phyloP scores from a whole-genome alignment of 2,329 filamentous ascomycete genomes.

The Colletotrichum euphorbiae region DNA sequence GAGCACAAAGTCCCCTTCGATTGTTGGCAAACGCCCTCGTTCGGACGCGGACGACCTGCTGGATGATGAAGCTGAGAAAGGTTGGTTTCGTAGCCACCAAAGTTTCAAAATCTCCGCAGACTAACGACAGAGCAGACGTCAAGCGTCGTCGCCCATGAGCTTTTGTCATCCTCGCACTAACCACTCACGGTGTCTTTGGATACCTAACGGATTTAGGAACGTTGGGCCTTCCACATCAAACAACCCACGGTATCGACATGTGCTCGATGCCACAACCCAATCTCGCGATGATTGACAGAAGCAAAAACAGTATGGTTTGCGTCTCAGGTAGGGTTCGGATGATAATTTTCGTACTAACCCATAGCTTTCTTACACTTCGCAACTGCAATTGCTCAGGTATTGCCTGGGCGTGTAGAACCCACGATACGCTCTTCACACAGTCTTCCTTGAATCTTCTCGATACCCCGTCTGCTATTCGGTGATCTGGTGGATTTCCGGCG shows the following conservation, averaged over 20 bases:
- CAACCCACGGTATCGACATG: background rate
- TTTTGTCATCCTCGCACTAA: constrained; percentile 27
- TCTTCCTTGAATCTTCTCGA: constrained; percentile 25
- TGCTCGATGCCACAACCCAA: background rate
- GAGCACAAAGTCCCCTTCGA: constrained; percentile 24
- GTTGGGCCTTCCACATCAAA: background rate
- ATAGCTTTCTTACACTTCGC: constrained; percentile 16
- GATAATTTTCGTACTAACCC: constrained; percentile 32
- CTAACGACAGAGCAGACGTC: constrained; percentile 42
- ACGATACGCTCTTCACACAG: constrained; percentile 11
- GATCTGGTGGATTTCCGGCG: constrained; percentile 37
- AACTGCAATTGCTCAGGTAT: constrained; percentile 5
- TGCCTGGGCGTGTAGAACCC: constrained; percentile 2
- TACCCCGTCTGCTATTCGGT: constrained; percentile 35
- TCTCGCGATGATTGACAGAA: background rate
- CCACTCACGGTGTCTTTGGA: constrained; percentile 5
- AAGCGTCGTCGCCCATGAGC: constrained; percentile 45
- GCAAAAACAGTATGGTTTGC: background rate
- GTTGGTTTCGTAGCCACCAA: constrained; percentile 30
- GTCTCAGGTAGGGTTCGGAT: constrained; percentile 32
- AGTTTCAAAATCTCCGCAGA: background rate
- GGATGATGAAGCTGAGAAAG: constrained; percentile 43
- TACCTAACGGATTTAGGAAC: constrained; percentile 18
- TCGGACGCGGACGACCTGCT: constrained; percentile 42
- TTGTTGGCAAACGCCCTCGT: constrained; percentile 42